Base-by-base conservation (phyloP, 2,329 filamentous ascomycete genomes). In the Xylaria sp. region DNA sequence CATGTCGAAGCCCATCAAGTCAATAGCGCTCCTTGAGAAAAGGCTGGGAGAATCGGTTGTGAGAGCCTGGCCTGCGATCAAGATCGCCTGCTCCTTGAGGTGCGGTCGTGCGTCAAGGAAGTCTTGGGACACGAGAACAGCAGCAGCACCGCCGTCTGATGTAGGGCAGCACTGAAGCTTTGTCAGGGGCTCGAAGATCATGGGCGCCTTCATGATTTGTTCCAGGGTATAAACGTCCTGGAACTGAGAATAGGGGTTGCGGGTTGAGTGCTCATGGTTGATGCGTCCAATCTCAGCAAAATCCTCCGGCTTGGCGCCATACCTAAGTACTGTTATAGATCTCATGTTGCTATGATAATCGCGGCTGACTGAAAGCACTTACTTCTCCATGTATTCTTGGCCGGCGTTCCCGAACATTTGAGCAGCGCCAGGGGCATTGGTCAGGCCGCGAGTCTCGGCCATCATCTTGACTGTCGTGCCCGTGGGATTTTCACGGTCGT, bases 81-180 rank as follows among this genome's bases (percentile, higher is more conserved):
- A 86, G 71, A 98, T 84, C n/a, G 96, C 95, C 76, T 94, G 92
- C 65, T 88, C 85, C 78, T 90, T 91, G 68, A 98, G 89, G 76
- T 97, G 90, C 1, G 94, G 94, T 25, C 93, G 89, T 9, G 91
- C 91, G 76, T 95, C 92, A 64, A 98, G 88, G 87, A 98, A 98
- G 57, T 87, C 88, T 82, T 97, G 91, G 0, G 94, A 97, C 64
- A 97, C 94, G 61, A 99, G 84, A 39, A 98, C 91, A 15, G 93
- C 93, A 0, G 96, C 94, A 0, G 94, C 95, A 56, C 91, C 93
- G 58, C 95, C 95, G 81, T 98, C 96, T 0, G 94, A 97, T 0
- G 95, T 98, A 1, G 96, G 95, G 82, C 95, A 98, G 87, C 95
- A 98, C 84, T 98, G 96, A n/a, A 98, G 90, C 83, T 98, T 98